Percentiles rank a stretch among this genome's conserved stretches.
Conservation (phyloP, 2,329 filamentous ascomycete genomes). For the Immersiporthe knoxdaviesiana region DNA sequence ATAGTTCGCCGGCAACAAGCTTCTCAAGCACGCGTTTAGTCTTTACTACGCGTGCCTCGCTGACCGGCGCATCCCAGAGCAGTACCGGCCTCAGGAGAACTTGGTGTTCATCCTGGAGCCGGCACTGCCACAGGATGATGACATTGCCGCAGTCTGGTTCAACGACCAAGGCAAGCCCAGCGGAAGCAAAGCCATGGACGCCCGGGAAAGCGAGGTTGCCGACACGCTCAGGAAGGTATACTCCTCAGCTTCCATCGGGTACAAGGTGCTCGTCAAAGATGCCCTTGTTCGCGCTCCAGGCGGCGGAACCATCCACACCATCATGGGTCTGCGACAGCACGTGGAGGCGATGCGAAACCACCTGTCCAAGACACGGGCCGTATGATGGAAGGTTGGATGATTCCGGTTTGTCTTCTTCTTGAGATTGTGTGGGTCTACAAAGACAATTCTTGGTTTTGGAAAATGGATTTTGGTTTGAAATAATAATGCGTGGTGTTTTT, state of each 20-base stretch:
- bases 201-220: background rate
- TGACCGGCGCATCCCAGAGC: background rate
- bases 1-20: background rate
- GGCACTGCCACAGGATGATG: background rate
- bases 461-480: too few relatives aligned
- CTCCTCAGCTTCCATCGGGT: background rate
- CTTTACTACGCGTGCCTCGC: conserved; percentile 3
- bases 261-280: background rate
- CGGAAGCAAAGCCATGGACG: background rate
- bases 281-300: background rate
- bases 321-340: background rate
- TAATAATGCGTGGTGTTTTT: too few relatives aligned
- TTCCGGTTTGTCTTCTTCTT: too few relatives aligned
- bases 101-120: background rate
- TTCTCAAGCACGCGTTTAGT: conserved; percentile 2
- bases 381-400: background rate
- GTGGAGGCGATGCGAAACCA: background rate
- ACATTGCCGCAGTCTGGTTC: background rate
- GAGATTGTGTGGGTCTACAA: too few relatives aligned
- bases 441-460: too few relatives aligned
- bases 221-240: background rate
- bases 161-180: background rate
- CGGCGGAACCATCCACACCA: background rate
- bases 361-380: background rate
- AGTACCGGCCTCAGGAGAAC: background rate